phyloP scores from a whole-genome alignment of 2,329 filamentous ascomycete species.

The Fusarium aywerte region DNA sequence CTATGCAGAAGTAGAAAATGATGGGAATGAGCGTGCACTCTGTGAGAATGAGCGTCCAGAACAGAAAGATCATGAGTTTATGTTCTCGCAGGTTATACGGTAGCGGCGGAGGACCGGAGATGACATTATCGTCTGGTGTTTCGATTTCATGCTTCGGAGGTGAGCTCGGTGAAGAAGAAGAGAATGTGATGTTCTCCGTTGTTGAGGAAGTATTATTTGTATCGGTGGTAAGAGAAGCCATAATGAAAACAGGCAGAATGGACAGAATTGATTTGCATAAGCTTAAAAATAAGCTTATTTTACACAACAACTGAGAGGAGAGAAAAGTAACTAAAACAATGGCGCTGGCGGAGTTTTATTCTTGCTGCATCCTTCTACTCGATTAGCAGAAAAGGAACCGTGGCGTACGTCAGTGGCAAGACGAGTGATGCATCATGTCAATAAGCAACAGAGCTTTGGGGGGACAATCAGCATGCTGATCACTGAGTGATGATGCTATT shows the following conservation, averaged over 20 bases:
- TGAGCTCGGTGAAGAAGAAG: conserved; percentile 17
- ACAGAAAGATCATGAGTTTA: conserved; percentile 38
- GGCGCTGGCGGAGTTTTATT: not conserved
- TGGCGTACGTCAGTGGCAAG: conserved; percentile 28
- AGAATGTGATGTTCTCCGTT: not conserved
- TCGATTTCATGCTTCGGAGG: not conserved
- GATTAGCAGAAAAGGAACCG: not conserved
- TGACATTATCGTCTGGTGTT: not conserved
- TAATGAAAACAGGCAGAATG: not conserved
- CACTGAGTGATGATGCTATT: conserved; percentile 16
- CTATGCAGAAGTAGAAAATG: conserved; percentile 58
- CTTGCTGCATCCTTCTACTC: not conserved
- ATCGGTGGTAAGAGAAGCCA: not conserved
- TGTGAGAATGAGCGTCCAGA: conserved; percentile 42
- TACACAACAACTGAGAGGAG: not conserved
- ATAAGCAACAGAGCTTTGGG: not conserved
- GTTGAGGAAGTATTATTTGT: not conserved
- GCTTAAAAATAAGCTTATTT: conserved; percentile 35
- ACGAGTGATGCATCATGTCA: not conserved
- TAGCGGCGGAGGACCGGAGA: conserved; percentile 19
- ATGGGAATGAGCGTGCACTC: conserved; percentile 54
- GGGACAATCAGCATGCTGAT: not conserved
- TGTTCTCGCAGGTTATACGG: conserved; percentile 44
- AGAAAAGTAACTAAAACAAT: not conserved
- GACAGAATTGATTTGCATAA: conserved; percentile 6